Base-by-base conservation (phyloP, 805 yeast species). In the Ogataea wickerhamii region DNA sequence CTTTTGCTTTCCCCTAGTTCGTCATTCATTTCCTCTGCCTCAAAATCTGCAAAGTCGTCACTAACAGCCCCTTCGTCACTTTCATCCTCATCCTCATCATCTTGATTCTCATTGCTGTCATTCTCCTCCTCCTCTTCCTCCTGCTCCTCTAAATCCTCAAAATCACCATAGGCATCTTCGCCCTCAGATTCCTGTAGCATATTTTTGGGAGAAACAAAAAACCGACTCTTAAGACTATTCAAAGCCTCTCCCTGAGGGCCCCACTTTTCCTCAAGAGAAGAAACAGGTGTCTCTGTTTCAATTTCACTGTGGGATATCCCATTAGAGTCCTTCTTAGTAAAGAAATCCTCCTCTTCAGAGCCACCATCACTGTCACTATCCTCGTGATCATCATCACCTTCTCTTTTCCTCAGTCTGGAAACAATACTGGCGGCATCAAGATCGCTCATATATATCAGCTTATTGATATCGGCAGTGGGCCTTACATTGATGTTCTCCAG, bases 391-490 rank as follows among this genome's bases (percentile, higher is more conserved):
- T 67, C 70, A 3, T 64, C 68, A 7, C 66, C 68, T 27, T 68
- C 71, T 50, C 76, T 78, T 22, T 73, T 69, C 48, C 61, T 76
- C 94, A 94, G 86, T 61, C 89, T 74, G 28, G 66, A 67, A 32
- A 87, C 67, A 23, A 74, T 93, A 46, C 83, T 93, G 1, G 64
- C 68, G 0, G 97, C 89, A 10, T 78, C 76, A 28, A 87, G 70
- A 49, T 86, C 82, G 40, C 82, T 79, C 76, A 84, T 71, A 60
- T 93, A 91, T 4, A 93, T 66, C 39, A 91, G 65, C 54, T 84
- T 86, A 50, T 82, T 80, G 44, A 91, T 76, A 59, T 91, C 86
- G 89, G 94, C 86, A 41, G 67, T 69, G 62, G 70, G 75, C 51
- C 64, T 70, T 55, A 62, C 67, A 41, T 64, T 55, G 4, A 73